A percentile compares a stretch with the other conserved stretches of the same genome.
phyloP scores from a whole-genome alignment of 2,329 filamentous ascomycete genomes.

The Exophiala alcalophila region DNA sequence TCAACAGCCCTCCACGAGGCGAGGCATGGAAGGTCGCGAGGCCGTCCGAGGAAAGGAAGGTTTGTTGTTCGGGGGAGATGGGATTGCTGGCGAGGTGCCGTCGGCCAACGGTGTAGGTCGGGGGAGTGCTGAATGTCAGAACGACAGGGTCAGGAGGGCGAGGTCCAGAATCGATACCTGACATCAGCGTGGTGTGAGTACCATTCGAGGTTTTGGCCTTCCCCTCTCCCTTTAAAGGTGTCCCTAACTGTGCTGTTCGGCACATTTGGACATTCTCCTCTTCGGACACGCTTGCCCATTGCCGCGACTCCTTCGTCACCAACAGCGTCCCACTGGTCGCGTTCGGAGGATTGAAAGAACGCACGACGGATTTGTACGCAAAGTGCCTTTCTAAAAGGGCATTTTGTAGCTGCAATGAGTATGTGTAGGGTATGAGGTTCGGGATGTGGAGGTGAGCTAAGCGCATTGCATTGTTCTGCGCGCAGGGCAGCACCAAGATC shows the following conservation, averaged over 20 bases:
- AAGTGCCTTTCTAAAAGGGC: constrained; percentile 38
- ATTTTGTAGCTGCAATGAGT: constrained; percentile 57
- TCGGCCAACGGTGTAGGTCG: constrained; percentile 86
- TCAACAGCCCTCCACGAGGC: constrained; percentile 83
- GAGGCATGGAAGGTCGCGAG: constrained; percentile 61
- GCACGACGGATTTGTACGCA: no score
- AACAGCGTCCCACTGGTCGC: no score
- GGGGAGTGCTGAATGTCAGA: constrained; percentile 76
- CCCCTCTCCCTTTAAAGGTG: no score
- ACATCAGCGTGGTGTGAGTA: no score
- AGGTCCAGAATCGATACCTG: no score
- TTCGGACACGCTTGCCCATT: no score
- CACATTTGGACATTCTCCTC: no score
- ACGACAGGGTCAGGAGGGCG: constrained; percentile 65
- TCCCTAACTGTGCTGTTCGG: no score
- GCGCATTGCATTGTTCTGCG: constrained; percentile 21
- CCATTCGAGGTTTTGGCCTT: no score
- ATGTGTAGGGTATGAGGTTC: constrained; percentile 52
- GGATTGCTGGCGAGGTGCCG: constrained; percentile 58
- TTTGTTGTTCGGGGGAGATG: constrained; percentile 36
- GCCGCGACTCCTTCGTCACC: no score
- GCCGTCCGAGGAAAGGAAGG: constrained; percentile 37
- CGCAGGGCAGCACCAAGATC: no score
- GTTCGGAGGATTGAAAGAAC: no score
- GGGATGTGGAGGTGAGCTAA: constrained; percentile 56